phyloP scores from a whole-genome alignment of 164 flowering plant species.

The Sedum album region DNA sequence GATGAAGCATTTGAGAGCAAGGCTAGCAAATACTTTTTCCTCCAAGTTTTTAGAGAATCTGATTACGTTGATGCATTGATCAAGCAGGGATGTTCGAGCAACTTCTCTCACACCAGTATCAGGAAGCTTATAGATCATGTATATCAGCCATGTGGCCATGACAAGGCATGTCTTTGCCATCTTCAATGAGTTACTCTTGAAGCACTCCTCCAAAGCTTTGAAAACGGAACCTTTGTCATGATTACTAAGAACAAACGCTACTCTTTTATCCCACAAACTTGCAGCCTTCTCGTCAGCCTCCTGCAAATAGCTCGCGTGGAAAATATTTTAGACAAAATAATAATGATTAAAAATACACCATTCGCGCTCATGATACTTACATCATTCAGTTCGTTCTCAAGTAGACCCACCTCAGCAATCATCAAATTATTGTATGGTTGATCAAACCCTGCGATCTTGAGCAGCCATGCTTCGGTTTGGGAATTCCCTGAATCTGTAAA shows the following conservation, averaged over 20 bases:
- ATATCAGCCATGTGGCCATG: conserved; percentile 53
- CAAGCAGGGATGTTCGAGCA: conserved; percentile 50
- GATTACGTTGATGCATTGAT: conserved; percentile 50
- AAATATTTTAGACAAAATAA: background rate
- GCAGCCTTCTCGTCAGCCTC: conserved; percentile 56
- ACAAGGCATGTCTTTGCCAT: conserved; percentile 58
- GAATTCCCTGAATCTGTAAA: conserved; percentile 40
- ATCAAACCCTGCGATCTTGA: conserved; percentile 54
- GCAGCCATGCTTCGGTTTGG: conserved; percentile 54
- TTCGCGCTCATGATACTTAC: conserved; percentile 27
- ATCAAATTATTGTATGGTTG: conserved; percentile 41
- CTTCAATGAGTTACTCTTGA: conserved; percentile 55
- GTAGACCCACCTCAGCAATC: conserved; percentile 28
- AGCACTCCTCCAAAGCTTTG: conserved; percentile 60
- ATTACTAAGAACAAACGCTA: conserved; percentile 64
- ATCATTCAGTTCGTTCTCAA: conserved; percentile 31
- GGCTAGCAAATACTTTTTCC: conserved; percentile 56
- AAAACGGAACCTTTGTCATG: conserved; percentile 43
- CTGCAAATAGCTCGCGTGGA: conserved; percentile 18
- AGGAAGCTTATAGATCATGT: conserved; percentile 53
- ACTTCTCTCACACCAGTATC: conserved; percentile 46
- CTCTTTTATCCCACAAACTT: conserved; percentile 47
- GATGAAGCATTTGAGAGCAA: conserved; percentile 53
- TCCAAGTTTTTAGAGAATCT: conserved; percentile 59
- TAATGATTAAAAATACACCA: conserved; percentile 3